Evolutionary conservation across 352 stramenopile species (phyloP), one percentile per base, ranked within the genome.

Genomic region (Phytophthora crassamura): DNA sequence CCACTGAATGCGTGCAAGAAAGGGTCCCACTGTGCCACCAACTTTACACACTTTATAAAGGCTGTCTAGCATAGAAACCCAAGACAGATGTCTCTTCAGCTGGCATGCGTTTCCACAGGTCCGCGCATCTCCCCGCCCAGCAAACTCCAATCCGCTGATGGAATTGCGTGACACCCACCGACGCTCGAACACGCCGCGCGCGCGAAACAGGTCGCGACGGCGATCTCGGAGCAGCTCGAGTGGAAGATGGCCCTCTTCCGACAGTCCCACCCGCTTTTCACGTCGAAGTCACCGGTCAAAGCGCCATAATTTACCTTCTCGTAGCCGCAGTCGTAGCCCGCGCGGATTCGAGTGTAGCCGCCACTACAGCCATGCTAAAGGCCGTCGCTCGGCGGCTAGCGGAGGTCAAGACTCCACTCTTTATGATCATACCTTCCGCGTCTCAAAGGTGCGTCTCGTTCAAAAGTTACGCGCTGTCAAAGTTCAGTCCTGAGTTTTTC

Each of bases 1-100:
- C 18, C 38, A 22, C 42, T 69, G 61, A 69, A 69, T 69, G 61
- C 53, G 45, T 64, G 61, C 53, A 69, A 8, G 20, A 6, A 2
- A 18, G 2, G 41, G 61, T 63, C 38, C 60, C 16, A 68, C 52
- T 68, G 16, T 57, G 48, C 38, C 53, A 59, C 53, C 15, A 46
- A 5, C 16, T 30, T 22, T 38, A 52, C 45, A 62, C 35, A 62
- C 9, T 12, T 49, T 57, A 50, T 68, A 51, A 25, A 57, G 42
- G 52, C 7, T 40, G 1, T 1, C 2, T 2, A 18, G 0, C 4
- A 43, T 68, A 57, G 35, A 52, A 33, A 50, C 12, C 5, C 1
- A 35, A 57, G 41, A 50, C 14, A 63, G 4, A 52, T 51, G 36
- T 36, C 43, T 7, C 18, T 52, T 46, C 42, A 56, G 41, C 36